Conservation (phyloP, 192 early-diverging fungal species). For the Coemansia erecta region DNA sequence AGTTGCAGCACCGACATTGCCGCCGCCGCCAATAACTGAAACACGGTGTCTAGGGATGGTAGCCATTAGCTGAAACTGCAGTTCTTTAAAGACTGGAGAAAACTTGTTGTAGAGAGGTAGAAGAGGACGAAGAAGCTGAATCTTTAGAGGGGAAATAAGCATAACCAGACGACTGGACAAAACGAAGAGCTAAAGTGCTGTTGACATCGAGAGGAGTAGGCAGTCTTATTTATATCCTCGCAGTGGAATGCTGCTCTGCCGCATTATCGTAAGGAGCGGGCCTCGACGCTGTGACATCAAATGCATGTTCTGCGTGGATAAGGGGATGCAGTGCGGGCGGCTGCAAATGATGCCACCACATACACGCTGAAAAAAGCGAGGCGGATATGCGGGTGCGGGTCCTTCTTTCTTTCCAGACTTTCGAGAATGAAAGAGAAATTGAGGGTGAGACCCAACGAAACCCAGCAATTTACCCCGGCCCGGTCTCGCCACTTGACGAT, state of each 20-base stretch:
- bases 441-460: no score
- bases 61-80: slow-evolving; percentile 16
- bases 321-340: no score
- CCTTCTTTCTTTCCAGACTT: no score
- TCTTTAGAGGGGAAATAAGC: not conserved
- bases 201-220: not conserved
- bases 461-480: no score
- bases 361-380: not conserved
- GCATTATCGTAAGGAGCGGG: not conserved
- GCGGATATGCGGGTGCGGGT: no score
- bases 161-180: not conserved
- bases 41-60: slow-evolving; percentile 42
- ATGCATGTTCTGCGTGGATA: not conserved
- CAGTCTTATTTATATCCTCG: not conserved
- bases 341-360: not conserved
- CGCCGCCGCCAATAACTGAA: slow-evolving; percentile 71
- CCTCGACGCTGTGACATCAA: not conserved
- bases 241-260: not conserved
- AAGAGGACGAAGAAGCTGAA: slow-evolving; percentile 1
- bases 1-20: slow-evolving; percentile 72
- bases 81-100: slow-evolving; percentile 6
- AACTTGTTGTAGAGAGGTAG: slow-evolving; percentile 3
- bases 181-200: not conserved
- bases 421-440: no score
- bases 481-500: no score